Conservation (phyloP, 352 stramenopile species). For the Pythium phragmitis region DNA sequence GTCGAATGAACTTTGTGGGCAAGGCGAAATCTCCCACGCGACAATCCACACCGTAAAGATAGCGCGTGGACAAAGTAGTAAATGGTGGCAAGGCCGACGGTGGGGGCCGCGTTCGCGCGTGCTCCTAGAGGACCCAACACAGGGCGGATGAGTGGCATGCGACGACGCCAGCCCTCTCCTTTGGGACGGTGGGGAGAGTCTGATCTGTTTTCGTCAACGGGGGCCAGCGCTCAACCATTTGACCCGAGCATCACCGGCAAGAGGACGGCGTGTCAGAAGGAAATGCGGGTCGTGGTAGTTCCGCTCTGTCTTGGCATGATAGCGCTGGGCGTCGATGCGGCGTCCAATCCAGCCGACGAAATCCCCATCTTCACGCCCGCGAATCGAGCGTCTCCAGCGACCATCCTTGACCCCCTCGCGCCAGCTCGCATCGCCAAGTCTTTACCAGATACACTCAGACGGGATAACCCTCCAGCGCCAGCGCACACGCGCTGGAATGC, state of each 20-base stretch:
- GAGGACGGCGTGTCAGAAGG: not conserved
- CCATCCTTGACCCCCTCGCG: conserved; percentile 9
- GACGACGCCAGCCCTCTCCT: too few relatives aligned
- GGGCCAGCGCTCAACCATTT: too few relatives aligned
- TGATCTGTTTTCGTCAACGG: too few relatives aligned
- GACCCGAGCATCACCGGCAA: too few relatives aligned
- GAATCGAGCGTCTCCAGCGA: not conserved
- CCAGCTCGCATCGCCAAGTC: not conserved
- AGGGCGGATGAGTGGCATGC: too few relatives aligned
- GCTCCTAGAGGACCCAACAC: too few relatives aligned
- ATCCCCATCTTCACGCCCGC: conserved; percentile 3
- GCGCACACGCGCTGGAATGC: not conserved
- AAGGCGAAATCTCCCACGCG: too few relatives aligned
- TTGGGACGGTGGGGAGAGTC: too few relatives aligned
- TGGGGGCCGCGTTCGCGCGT: too few relatives aligned
- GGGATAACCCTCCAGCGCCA: not conserved
- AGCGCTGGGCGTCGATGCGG: not conserved
- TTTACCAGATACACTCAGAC: not conserved
- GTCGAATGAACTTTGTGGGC: not conserved
- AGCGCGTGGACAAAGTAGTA: too few relatives aligned
- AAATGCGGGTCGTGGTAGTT: not conserved
- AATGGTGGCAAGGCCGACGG: too few relatives aligned
- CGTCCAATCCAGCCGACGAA: conserved; percentile 1
- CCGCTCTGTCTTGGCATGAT: not conserved
- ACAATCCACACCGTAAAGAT: too few relatives aligned